phyloP scores from a whole-genome alignment of 2,329 filamentous ascomycete species.

The Sporothrix brunneoviolacea region DNA sequence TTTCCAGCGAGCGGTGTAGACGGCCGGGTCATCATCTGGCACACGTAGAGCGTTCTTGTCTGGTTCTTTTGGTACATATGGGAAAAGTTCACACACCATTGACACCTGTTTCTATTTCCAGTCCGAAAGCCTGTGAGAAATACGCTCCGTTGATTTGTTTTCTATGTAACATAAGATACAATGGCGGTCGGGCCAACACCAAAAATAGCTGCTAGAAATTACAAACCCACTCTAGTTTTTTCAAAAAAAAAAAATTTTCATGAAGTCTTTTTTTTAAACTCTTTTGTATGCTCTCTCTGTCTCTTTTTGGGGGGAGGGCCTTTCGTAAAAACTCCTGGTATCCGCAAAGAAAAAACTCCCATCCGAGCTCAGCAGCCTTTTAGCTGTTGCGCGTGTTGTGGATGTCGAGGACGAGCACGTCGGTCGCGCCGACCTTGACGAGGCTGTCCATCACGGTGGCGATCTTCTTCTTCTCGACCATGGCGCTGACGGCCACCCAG shows the following conservation, averaged over 20 bases:
- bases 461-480: constrained; percentile 85
- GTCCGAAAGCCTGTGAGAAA: no score
- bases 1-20: constrained; percentile 70
- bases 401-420: constrained; percentile 80
- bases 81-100: no score
- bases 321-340: background rate
- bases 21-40: constrained; percentile 75
- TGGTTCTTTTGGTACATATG: background rate
- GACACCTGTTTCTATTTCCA: no score
- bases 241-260: background rate
- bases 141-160: no score
- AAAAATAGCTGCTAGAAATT: no score
- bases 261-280: no score
- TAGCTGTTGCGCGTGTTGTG: constrained; percentile 52
- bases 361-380: background rate
- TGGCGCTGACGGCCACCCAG: constrained; percentile 91
- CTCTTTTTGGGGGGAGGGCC: background rate
- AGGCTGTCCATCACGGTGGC: constrained; percentile 83
- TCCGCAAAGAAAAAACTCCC: no score
- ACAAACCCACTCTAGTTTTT: no score
- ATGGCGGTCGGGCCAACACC: no score
- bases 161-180: no score
- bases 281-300: background rate
- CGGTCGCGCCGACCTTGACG: constrained; percentile 66
- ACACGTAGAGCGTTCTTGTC: constrained; percentile 35